Base-by-base conservation (phyloP, 1,284 basidiomycete species). In the Filobasidium uniguttulatum region DNA sequence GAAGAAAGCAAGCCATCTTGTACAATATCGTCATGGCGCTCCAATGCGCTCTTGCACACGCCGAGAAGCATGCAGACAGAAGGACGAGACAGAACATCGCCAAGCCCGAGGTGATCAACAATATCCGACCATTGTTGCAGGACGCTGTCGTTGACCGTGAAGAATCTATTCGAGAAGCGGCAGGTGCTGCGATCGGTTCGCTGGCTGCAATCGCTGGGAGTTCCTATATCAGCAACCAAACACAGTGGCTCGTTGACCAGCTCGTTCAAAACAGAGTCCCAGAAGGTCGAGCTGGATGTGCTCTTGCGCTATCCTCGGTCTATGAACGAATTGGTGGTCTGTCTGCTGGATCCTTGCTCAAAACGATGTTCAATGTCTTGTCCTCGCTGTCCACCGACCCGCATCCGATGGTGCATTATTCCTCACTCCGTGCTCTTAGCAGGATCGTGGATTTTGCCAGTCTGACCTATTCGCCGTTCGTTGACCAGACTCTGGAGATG, bases 181-280 rank as follows among this genome's bases (percentile, higher is more conserved):
- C 84, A n/a, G 90, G 87, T 56, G 90, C 96, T 66, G 80, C 85
- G 0, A 81, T 97, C 57, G 94, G 94, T 15, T 79, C 86, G 22
- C 71, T 98, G 2, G 83, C 86, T 1, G 83, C 81, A 52, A 72
- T 94, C 12, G 86, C 85, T 0, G 88, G 84, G 15, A 88, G 82
- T 6, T 79, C 77, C 36, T 93, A 91, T 71, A 73, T 97, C 48
- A 85, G 87, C 0, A 77, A 75, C 26, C 86, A 94, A 66, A 83
- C 91, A 55, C 96, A 96, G 64, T 82, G 81, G 59, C 75, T 96
- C 9, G 89, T 98, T 5, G 87, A 96, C 59, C 85, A 91, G 62
- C 85, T 98, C n/a, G 88, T 98, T 53, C 87, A 77, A 66, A 96
- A 98, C 66, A 84, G 91, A 9, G 85, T 94, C 63, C 93, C 94